Evolutionary conservation across 441 rosid species (phyloP), one percentile per base, ranked within the genome.

Genomic region (Hura crepitans): DNA sequence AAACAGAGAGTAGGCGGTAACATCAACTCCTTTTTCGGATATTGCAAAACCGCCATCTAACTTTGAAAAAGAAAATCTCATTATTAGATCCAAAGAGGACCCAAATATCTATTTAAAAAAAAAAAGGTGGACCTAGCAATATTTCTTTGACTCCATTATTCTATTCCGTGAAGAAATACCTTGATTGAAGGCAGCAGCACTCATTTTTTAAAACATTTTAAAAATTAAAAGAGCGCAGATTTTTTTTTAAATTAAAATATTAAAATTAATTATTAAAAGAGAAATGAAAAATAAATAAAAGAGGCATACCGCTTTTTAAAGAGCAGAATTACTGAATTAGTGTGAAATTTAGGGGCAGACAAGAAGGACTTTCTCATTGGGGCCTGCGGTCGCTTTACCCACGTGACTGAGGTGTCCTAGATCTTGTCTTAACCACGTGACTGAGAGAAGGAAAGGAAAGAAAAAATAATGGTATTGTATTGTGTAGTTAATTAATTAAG

Each of bases 301-400:
- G 39, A 35, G 39, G n/a, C n/a, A n/a, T n/a, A n/a, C n/a, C 2
- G 8, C 8, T 37, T 37, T 47, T 15, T 1, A 6, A 22, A 51
- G 20, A 20, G 27, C 1, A 50, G n/a, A 50, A 10, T 5, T 5
- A 37, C 5, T 6, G 2, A 42, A 22, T 7, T 3, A 58, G 35
- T 46, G 67, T 63, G 67, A 27, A 56, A n/a, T 42, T 25, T 8
- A 14, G n/a, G 65, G 61, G 73, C 73, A 22, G 73, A 50, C 60
- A 60, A 50, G 23, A 42, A 31, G 22, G 73, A 61, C 67, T 61
- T 49, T 42, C n/a, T 1, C 3, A 45, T 20, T 2, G 17, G 55
- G 63, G 47, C 39, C 35, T 30, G 14, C 68, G 7, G 22, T 15
- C 8, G 13, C 22, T 64, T 47, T 27, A 46, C 18, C 33, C 37